Evolutionary conservation across 345 rosid species (phyloP), one percentile per base, ranked within the genome.

Genomic region (Brassica incana): DNA sequence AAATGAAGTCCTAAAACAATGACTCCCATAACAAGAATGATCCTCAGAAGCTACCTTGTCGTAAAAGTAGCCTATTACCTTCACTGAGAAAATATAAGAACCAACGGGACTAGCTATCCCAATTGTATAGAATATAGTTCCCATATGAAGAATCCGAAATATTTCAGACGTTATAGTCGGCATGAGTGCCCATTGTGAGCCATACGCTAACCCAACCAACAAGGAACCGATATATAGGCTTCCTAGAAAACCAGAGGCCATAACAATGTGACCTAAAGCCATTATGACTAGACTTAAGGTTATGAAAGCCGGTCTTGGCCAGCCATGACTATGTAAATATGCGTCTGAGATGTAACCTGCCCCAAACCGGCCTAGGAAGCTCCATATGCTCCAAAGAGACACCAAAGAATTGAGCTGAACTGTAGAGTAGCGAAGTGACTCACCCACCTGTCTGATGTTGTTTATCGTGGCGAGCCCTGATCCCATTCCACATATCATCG

Each of bases 401-500:
- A 94, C 97, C 27, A 94, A 61, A 20, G 97, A 85, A 72, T 81
- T 88, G 70, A 82, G 87, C 73, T 90, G 92, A 6, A 65, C 73
- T 2, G 84, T 86, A 6, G 88, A 75, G 86, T 94, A 94, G n/a
- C 88, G 84, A n/a, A 94, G 95, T 25, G 98, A 94, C 77, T n/a
- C n/a, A n/a, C n/a, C n/a, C n/a, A n/a, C n/a, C n/a, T 94, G 98
- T 80, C 93, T 88, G 56, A 94, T 85, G 82, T 94, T 94, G 63
- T 94, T 90, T 72, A 92, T 73, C 0, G 92, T 90, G 0, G 98
- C 97, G 2, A 90, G 83, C 25, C 98, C 97, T 9, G 97, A 84
- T 18, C 98, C 98, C 83, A 92, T 80, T 63, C 97, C 97, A 61
- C 92, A 90, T 70, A 88, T 35, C 90, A 87, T 88, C 8, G 97